A percentile compares a stretch with the other conserved stretches of the same genome.
These are phyloP conservation scores for Cytospora schulzeri DNA, from an alignment of 2,329 filamentous ascomycete genomes.

Conservation along the genomic window DNA sequence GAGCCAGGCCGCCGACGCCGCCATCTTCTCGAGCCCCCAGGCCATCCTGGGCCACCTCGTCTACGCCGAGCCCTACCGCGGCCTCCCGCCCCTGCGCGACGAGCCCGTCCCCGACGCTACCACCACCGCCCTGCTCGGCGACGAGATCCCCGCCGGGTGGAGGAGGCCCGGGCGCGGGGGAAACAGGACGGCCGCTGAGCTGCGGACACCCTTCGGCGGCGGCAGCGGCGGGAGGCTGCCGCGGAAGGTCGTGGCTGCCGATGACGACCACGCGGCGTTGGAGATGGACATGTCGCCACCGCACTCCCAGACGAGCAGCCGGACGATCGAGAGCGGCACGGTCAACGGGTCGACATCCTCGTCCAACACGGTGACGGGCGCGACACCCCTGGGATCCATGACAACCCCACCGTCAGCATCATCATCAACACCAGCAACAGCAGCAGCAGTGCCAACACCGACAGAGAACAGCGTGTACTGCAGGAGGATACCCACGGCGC, in stretches of 20 bases:
- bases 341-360: conserved; percentile 48
- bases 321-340: conserved; percentile 61
- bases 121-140: conserved; percentile 35
- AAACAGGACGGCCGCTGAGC: conserved; percentile 28
- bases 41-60: conserved; percentile 70
- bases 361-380: conserved; percentile 44
- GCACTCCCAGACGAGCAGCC: conserved; percentile 53
- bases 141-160: conserved; percentile 32
- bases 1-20: conserved; percentile 68
- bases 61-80: conserved; percentile 70
- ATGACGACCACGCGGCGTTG: conserved; percentile 25
- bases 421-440: conserved; percentile 30
- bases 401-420: conserved; percentile 26
- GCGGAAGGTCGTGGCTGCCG: conserved; percentile 21
- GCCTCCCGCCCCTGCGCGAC: conserved; percentile 65
- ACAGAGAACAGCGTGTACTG: conserved; percentile 50
- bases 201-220: conserved; percentile 40
- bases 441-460: not conserved
- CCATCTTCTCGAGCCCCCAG: conserved; percentile 71
- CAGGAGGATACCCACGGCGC: conserved; percentile 67
- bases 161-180: conserved; percentile 27
- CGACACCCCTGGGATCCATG: conserved; percentile 24
- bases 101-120: conserved; percentile 60
- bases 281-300: conserved; percentile 44
- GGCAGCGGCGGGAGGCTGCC: conserved; percentile 40